phyloP scores from a whole-genome alignment of 768 basidiomycete genomes.

The Rubroboletus satanas region DNA sequence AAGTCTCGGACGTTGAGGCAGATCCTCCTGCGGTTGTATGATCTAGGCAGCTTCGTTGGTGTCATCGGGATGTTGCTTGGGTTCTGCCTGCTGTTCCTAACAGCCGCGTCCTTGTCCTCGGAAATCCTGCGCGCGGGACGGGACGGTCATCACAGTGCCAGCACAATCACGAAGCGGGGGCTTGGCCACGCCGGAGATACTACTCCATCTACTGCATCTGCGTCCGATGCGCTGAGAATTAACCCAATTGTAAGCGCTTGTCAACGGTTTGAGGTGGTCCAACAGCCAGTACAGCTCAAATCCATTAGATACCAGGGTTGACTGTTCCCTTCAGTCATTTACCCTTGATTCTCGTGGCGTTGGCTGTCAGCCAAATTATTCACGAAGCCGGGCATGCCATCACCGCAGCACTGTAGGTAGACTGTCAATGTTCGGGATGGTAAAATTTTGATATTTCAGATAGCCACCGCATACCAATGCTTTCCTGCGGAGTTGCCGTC shows the following conservation, averaged over 20 bases:
- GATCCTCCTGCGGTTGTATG: slow-evolving; percentile 41
- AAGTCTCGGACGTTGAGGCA: slow-evolving; percentile 24
- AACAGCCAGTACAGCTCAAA: not conserved
- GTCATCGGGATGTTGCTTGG: slow-evolving; percentile 47
- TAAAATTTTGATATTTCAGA: not conserved
- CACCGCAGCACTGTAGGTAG: slow-evolving; percentile 65
- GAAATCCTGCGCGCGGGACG: slow-evolving; percentile 9
- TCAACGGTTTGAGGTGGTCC: not conserved
- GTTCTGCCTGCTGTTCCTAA: slow-evolving; percentile 39
- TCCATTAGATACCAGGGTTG: slow-evolving; percentile 69
- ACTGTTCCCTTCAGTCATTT: slow-evolving; percentile 75
- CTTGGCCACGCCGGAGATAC: not conserved
- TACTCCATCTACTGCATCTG: not conserved
- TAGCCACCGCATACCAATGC: slow-evolving; percentile 64
- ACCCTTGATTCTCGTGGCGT: slow-evolving; percentile 57
- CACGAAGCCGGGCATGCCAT: slow-evolving; percentile 83
- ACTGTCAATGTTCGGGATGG: not conserved
- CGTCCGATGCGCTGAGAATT: slow-evolving; percentile 13
- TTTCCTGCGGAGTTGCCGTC: slow-evolving; percentile 58
- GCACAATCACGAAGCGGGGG: slow-evolving; percentile 15
- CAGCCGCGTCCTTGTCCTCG: slow-evolving; percentile 20
- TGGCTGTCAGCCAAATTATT: slow-evolving; percentile 62
- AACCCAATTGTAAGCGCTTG: slow-evolving; percentile 31
- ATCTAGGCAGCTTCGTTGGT: slow-evolving; percentile 44
- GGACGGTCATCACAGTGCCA: not conserved